Conservation (phyloP, 2,329 filamentous ascomycete genomes). For the Geosmithia flava region DNA sequence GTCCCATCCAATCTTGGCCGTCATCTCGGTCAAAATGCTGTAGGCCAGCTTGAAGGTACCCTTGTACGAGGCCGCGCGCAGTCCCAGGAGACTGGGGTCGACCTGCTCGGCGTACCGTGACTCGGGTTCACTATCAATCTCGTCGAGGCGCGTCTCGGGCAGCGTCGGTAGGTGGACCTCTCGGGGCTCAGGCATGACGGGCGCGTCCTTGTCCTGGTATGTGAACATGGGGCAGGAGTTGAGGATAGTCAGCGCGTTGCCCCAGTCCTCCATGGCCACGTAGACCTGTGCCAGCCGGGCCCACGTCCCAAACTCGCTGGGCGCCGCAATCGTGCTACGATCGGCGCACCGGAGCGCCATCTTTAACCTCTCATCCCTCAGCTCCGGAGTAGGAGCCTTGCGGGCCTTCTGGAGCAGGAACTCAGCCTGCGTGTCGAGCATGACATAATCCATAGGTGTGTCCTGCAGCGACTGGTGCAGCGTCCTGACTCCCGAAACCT, state of each 20-base stretch:
- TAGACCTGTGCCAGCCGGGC: constrained; percentile 89
- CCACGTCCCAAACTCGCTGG: constrained; percentile 96
- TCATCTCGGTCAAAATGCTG: constrained; percentile 87
- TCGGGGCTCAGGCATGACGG: constrained; percentile 84
- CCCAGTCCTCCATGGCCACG: constrained; percentile 89
- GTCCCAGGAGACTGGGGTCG: constrained; percentile 71
- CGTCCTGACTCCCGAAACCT: constrained; percentile 85
- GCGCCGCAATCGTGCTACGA: constrained; percentile 85
- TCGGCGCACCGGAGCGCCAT: constrained; percentile 91
- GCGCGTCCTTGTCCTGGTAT: constrained; percentile 96
- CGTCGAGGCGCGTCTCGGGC: constrained; percentile 80
- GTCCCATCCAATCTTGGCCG: constrained; percentile 95
- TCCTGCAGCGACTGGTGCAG: constrained; percentile 83
- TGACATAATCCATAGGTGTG: constrained; percentile 92
- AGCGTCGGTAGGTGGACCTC: constrained; percentile 80
- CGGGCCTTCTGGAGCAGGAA: constrained; percentile 80
- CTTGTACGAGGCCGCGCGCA: constrained; percentile 82
- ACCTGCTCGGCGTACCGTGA: constrained; percentile 74
- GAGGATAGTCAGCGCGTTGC: constrained; percentile 83
- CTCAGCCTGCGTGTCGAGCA: constrained; percentile 87
- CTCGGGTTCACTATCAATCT: constrained; percentile 86
- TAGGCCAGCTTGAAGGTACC: constrained; percentile 96
- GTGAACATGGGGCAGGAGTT: constrained; percentile 99
- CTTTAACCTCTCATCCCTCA: constrained; percentile 56
- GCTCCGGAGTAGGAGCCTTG: constrained; percentile 37